Evolutionary conservation across 768 basidiomycete species (phyloP).

Genomic region (Macrolepiota dolichaula): DNA sequence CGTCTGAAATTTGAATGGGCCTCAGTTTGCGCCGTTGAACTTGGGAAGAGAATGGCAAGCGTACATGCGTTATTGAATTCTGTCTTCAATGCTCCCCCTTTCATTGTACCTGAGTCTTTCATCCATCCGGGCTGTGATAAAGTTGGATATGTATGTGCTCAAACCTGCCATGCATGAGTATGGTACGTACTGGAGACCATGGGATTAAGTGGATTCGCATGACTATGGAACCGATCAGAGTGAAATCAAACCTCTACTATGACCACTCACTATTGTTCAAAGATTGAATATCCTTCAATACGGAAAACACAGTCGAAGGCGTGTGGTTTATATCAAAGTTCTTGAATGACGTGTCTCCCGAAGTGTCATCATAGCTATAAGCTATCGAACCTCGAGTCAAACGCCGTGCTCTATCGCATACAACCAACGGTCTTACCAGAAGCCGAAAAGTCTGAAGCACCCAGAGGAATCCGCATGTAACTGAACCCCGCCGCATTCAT

Average conservation of each 20-base stretch:
- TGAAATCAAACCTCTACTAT: background rate
- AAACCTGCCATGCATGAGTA: background rate
- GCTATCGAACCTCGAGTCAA: constrained; percentile 26
- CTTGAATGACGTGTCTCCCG: constrained; percentile 52
- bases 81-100: constrained; percentile 56
- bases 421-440: constrained; percentile 30
- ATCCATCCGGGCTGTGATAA: constrained; percentile 67
- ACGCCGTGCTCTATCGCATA: background rate
- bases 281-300: constrained; percentile 56
- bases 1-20: constrained; percentile 36
- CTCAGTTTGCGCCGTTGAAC: background rate
- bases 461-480: constrained; percentile 63
- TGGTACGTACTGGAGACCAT: constrained; percentile 62
- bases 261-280: constrained; percentile 41
- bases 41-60: constrained; percentile 15
- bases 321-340: constrained; percentile 51
- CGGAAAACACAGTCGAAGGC: constrained; percentile 58
- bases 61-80: constrained; percentile 42
- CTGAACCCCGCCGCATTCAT: constrained; percentile 61
- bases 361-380: constrained; percentile 58
- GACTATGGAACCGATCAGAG: constrained; percentile 13
- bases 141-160: constrained; percentile 1
- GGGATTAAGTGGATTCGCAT: constrained; percentile 59
- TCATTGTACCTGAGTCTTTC: constrained; percentile 61
- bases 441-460: constrained; percentile 67